Percentiles rank a stretch among this genome's conserved stretches.
Evolutionary conservation across 2,329 filamentous ascomycete species (phyloP).

Genomic region (Monilinia vaccinii-corymbosi): DNA sequence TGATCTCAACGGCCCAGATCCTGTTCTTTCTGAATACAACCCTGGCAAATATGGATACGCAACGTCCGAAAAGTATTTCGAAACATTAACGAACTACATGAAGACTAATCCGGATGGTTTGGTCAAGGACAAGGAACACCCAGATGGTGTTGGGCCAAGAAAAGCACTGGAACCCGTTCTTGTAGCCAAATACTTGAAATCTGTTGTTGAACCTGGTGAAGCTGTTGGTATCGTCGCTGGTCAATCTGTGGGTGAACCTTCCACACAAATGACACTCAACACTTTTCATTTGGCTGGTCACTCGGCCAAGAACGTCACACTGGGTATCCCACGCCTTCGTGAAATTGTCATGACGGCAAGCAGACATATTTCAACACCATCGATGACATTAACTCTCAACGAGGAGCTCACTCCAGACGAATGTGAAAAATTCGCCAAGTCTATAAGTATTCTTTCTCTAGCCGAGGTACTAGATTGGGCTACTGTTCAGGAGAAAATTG

Average conservation of each 20-base stretch:
- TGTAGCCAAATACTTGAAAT: conserved; percentile 86
- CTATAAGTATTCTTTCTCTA: conserved; percentile 77
- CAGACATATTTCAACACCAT: conserved; percentile 77
- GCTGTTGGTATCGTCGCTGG: conserved; percentile 94
- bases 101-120: conserved; percentile 63
- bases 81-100: conserved; percentile 63
- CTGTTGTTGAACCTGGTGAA: conserved; percentile 88
- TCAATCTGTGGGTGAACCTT: conserved; percentile 93
- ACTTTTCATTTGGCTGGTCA: conserved; percentile 99
- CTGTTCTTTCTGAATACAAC: conserved; percentile 62
- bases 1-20: conserved; percentile 51
- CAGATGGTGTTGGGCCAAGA: conserved; percentile 28
- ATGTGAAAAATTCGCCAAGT: conserved; percentile 77
- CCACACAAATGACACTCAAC: conserved; percentile 98
- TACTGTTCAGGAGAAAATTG: conserved; percentile 70
- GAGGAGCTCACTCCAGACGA: conserved; percentile 60
- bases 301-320: conserved; percentile 95
- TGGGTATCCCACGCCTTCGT: conserved; percentile 92
- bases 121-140: conserved; percentile 41
- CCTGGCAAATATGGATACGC: conserved; percentile 74
- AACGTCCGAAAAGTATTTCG: conserved; percentile 80
- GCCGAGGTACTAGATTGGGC: conserved; percentile 77
- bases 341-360: conserved; percentile 99
- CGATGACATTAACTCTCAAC: conserved; percentile 76
- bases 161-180: conserved; percentile 61